Evolutionary conservation across 2,329 filamentous ascomycete species (phyloP).

Genomic region (Fusarium sp.): DNA sequence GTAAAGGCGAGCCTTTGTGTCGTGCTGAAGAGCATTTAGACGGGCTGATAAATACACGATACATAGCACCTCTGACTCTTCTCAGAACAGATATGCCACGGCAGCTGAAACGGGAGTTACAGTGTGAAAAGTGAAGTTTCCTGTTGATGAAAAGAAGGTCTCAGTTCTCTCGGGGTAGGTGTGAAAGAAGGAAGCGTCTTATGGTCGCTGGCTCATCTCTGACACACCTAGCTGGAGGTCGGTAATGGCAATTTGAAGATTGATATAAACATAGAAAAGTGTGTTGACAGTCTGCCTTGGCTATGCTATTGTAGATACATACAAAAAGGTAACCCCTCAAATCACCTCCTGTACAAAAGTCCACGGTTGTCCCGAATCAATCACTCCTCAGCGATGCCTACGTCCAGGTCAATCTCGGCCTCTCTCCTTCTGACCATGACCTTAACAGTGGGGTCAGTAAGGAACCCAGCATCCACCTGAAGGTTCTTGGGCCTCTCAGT

Average conservation of each 20-base stretch:
- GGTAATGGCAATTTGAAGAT: background rate
- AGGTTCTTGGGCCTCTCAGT: background rate
- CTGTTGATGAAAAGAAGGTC: background rate
- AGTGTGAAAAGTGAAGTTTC: background rate
- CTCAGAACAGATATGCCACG: too few relatives aligned
- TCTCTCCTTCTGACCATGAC: background rate
- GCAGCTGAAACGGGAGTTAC: background rate
- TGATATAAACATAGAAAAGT: background rate
- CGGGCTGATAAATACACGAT: background rate
- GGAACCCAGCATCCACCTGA: background rate
- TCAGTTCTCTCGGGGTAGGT: background rate
- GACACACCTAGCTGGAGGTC: background rate
- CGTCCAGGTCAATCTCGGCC: background rate
- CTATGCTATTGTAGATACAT: too few relatives aligned
- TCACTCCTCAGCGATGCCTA: background rate
- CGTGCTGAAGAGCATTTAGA: too few relatives aligned
- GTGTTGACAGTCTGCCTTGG: background rate
- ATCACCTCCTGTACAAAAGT: background rate
- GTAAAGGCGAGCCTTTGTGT: too few relatives aligned
- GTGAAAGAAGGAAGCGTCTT: background rate
- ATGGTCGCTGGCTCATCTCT: background rate
- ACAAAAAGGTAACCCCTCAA: background rate
- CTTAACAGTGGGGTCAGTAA: background rate
- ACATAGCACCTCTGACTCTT: background rate
- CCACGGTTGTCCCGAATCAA: background rate